Base-by-base conservation (phyloP, 768 basidiomycete genomes). In the Lepiota brunneoincarnata region DNA sequence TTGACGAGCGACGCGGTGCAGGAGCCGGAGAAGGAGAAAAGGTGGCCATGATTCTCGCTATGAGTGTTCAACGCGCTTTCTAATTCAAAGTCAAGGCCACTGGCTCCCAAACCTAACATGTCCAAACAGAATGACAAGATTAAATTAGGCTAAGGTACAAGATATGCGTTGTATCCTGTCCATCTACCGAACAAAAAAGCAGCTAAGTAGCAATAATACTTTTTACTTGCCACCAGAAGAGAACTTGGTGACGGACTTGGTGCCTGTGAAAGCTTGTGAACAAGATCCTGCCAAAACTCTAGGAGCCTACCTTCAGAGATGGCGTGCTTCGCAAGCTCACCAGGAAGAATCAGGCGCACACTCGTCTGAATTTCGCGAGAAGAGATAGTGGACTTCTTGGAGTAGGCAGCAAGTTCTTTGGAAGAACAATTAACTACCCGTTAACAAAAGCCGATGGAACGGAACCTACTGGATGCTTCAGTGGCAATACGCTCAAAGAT, bases 311-410 rank as follows among this genome's bases (percentile, higher is more conserved):
- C 96, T 72, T 98, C 96, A 23, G 93, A 96, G 71, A 98, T 97
- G 51, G 96, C 96, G 69, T 98, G 96, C 79, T 98, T 98, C 65
- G 94, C 91, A 42, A 98, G 84, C 74, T 98, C 95, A 73, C 94
- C 96, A 62, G 96, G 94, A 21, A 99, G 88, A 72, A 99, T 96
- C 51, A 98, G 84, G 59, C 96, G 90, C 49, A 98, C 97, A 40
- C 94, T 83, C 35, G 96, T 98, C 72, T 98, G 95, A 62, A 98
- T 98, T 75, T 98, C 95, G 59, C 95, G 93, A 47, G 94, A 97
- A 37, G 96, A 97, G 69, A 98, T 98, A 31, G 95, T 98, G 6
- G 96, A 97, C 74, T 96, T 96, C 80, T 97, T 96, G 61, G 95
- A 97, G 79, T 98, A 98, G 1, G 92, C 81, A 38, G 96, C 95